Base-by-base conservation (phyloP, 306 rosid genomes). In the Begonia loranthoides region DNA sequence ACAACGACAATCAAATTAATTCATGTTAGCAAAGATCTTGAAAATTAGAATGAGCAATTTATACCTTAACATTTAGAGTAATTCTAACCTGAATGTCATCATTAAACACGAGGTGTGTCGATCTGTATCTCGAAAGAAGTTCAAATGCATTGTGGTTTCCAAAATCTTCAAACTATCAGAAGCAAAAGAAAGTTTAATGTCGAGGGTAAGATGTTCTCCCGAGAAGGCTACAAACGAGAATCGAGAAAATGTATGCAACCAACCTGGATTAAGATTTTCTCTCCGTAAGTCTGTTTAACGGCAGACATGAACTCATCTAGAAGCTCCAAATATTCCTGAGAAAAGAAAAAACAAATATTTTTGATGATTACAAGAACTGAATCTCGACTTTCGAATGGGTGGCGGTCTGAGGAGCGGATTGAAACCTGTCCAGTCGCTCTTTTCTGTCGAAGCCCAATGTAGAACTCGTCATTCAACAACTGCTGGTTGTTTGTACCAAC, bases 401-500 rank as follows among this genome's bases (percentile, higher is more conserved):
- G 56, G 10, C 13, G 34, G 24, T 38, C 36, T 28, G 21, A 14
- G 13, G 45, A 12, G 7, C 11, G 33, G 50, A 24, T 5, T 4
- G 13, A 55, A 50, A 50, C 97, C 97, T 90, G 69, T 67, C 97
- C 95, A 17, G 94, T 85, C 51, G 95, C 87, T 22, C 97, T 70
- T 70, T 71, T 85, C 9, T 86, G 95, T 70, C 45, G 70, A 45
- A 86, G 87, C 16, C 97, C 97, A 54, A 72, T 90, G 83, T 90
- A 90, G 36, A 76, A 86, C 68, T 90, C 97, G 33, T 90, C 94
- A 4, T 90, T 82, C 77, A 90, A 58, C 73, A 86, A 63, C 60
- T 70, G 63, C 77, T 86, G 80, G n/a, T 86, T 90, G 80, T 90
- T 90, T 60, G 97, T 90, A 54, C 97, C 97, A 51, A 90, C 97